phyloP scores from a whole-genome alignment of 1,284 basidiomycete genomes.

The Kwoniella shivajii region DNA sequence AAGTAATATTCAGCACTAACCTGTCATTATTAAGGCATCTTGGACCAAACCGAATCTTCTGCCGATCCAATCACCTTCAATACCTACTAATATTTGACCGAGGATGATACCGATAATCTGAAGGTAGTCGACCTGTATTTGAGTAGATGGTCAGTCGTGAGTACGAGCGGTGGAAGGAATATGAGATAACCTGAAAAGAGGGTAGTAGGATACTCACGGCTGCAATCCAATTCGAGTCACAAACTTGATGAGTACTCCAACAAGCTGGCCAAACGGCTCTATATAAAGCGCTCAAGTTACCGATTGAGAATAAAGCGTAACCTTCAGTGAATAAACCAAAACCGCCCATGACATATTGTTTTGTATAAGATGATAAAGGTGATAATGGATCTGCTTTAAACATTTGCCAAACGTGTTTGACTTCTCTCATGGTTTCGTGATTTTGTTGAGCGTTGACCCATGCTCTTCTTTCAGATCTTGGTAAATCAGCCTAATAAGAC shows the following conservation, averaged over 20 bases:
- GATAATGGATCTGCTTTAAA: conserved; percentile 58
- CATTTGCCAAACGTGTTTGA: conserved; percentile 55
- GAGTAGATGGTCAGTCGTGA: background rate
- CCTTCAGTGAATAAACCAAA: conserved; percentile 61
- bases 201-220: conserved; percentile 41
- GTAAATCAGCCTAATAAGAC: conserved; percentile 45
- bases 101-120: conserved; percentile 56
- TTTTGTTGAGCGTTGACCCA: conserved; percentile 57
- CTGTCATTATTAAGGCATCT: conserved; percentile 53
- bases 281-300: conserved; percentile 58
- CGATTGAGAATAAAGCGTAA: conserved; percentile 59
- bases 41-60: conserved; percentile 58
- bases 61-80: conserved; percentile 62
- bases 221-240: conserved; percentile 56
- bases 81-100: conserved; percentile 60
- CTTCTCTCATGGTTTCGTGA: conserved; percentile 56
- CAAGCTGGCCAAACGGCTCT: conserved; percentile 58
- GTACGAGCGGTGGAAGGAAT: too few relatives aligned
- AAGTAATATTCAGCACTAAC: conserved; percentile 23
- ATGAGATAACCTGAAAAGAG: background rate
- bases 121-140: conserved; percentile 25
- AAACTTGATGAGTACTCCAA: conserved; percentile 56
- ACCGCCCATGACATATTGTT: conserved; percentile 58
- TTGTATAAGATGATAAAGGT: conserved; percentile 56
- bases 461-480: conserved; percentile 37